These are phyloP conservation scores for Penicillium sp. DNA, from an alignment of 2,329 filamentous ascomycete species.

Conservation along the genomic window DNA sequence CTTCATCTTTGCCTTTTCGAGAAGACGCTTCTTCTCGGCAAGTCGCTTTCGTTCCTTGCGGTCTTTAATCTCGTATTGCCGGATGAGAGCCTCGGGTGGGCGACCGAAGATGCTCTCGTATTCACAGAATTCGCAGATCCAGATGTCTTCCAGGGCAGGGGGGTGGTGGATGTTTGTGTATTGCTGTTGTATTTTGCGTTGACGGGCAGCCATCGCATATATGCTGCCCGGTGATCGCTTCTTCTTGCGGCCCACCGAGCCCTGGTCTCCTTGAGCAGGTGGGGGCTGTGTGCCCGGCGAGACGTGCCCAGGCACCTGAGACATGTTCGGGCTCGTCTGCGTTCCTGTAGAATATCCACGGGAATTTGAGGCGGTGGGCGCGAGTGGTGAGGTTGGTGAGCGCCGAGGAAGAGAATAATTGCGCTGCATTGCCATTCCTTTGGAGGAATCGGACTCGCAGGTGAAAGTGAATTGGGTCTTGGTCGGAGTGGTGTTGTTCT, in stretches of 20 bases:
- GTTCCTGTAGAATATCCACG: conserved; percentile 50
- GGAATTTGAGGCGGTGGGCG: conserved; percentile 29
- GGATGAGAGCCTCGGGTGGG: conserved; percentile 76
- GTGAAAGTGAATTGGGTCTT: conserved; percentile 95
- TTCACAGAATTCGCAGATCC: conserved; percentile 98
- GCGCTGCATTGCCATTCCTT: conserved; percentile 68
- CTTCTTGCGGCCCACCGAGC: conserved; percentile 57
- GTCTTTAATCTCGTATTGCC: conserved; percentile 92
- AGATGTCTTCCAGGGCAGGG: conserved; percentile 67
- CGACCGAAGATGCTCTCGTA: conserved; percentile 94
- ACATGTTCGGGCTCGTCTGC: conserved; percentile 52
- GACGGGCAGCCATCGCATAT: conserved; percentile 68
- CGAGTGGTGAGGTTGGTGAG: conserved; percentile 32
- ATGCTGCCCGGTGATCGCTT: conserved; percentile 65
- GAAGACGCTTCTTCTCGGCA: conserved; percentile 74
- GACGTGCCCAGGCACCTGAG: conserved; percentile 35
- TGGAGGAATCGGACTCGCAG: conserved; percentile 82
- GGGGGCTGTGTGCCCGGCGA: conserved; percentile 25
- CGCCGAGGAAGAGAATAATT: conserved; percentile 41
- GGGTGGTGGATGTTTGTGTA: conserved; percentile 72
- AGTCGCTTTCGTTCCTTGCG: conserved; percentile 75
- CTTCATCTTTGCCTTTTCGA: conserved; percentile 94
- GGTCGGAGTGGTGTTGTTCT: conserved; percentile 59
- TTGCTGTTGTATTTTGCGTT: conserved; percentile 71
- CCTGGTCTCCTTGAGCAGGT: conserved; percentile 40